phyloP scores from a whole-genome alignment of 352 stramenopile genomes.

The Achlya hypogyna region DNA sequence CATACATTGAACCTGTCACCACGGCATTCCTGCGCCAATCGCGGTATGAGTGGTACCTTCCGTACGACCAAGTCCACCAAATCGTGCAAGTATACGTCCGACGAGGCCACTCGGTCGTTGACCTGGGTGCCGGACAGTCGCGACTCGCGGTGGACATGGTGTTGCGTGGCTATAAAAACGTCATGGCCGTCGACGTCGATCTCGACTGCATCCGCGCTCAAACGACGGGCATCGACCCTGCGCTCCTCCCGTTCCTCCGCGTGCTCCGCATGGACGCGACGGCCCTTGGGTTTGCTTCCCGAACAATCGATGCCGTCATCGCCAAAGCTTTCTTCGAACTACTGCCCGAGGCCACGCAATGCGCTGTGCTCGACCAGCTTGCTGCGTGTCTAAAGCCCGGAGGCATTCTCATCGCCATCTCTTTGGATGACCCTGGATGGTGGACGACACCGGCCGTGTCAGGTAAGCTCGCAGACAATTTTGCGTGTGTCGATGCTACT shows the following conservation, averaged over 20 bases:
- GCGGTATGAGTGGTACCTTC: background rate
- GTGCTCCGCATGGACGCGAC: background rate
- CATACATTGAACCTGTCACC: background rate
- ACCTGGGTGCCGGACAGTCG: background rate
- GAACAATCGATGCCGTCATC: background rate
- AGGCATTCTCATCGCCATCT: background rate
- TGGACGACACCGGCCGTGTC: background rate
- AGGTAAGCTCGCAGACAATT: background rate
- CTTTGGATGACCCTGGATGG: background rate
- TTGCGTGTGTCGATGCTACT: background rate
- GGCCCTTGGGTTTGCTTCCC: background rate
- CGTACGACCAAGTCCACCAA: background rate
- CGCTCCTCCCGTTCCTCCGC: background rate
- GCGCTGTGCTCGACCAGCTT: background rate
- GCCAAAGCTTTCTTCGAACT: slow-evolving; percentile 9
- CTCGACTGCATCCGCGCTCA: background rate
- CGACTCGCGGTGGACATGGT: background rate
- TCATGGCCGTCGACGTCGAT: slow-evolving; percentile 3
- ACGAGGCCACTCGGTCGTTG: background rate
- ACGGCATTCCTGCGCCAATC: background rate
- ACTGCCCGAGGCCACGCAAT: background rate
- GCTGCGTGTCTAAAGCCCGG: background rate
- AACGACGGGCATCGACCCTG: background rate
- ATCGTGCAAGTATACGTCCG: background rate
- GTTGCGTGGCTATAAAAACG: slow-evolving; percentile 1